Percentiles rank a stretch among this genome's conserved stretches.
Conservation (phyloP, 1,139 yeast species). For the Pneumocystis sp. region DNA sequence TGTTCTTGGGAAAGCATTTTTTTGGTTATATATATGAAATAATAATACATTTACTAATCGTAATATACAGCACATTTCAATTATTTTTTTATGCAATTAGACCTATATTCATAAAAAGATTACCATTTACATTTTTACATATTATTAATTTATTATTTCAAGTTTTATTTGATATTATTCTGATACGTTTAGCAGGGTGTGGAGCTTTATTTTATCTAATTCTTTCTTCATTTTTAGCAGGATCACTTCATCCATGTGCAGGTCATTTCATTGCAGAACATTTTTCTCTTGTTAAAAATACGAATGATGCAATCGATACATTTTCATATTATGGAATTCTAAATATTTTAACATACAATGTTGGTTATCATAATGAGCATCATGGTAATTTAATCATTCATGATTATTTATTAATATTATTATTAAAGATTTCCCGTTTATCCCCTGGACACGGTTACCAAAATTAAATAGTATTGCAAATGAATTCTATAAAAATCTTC, state of each 20-base stretch:
- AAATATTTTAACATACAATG: slow-evolving; percentile 73
- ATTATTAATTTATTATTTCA: slow-evolving; percentile 34
- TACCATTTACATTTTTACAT: slow-evolving; percentile 63
- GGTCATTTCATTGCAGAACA: slow-evolving; percentile 95
- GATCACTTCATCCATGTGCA: slow-evolving; percentile 84
- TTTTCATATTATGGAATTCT: slow-evolving; percentile 76
- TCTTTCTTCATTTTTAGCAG: slow-evolving; percentile 71
- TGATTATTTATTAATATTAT: background rate
- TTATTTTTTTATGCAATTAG: slow-evolving; percentile 77
- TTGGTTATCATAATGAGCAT: slow-evolving; percentile 87
- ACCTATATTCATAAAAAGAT: slow-evolving; percentile 70
- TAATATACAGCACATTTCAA: slow-evolving; percentile 52
- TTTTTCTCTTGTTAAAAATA: slow-evolving; percentile 54
- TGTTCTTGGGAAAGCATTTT: slow-evolving; percentile 74
- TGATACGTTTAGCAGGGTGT: slow-evolving; percentile 49
- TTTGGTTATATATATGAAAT: slow-evolving; percentile 20
- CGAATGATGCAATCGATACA: slow-evolving; percentile 37
- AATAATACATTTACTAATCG: background rate
- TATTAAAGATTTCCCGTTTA: slow-evolving; percentile 41
- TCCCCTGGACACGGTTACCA: slow-evolving; percentile 78
- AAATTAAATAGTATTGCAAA: slow-evolving; percentile 49
- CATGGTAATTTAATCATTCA: slow-evolving; percentile 34
- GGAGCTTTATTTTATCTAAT: slow-evolving; percentile 52
- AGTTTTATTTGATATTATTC: slow-evolving; percentile 38
- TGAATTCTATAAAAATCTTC: slow-evolving; percentile 73